These are phyloP conservation scores for Crataegus laevigata DNA, from an alignment of 306 rosid species.

Conservation along the genomic window DNA sequence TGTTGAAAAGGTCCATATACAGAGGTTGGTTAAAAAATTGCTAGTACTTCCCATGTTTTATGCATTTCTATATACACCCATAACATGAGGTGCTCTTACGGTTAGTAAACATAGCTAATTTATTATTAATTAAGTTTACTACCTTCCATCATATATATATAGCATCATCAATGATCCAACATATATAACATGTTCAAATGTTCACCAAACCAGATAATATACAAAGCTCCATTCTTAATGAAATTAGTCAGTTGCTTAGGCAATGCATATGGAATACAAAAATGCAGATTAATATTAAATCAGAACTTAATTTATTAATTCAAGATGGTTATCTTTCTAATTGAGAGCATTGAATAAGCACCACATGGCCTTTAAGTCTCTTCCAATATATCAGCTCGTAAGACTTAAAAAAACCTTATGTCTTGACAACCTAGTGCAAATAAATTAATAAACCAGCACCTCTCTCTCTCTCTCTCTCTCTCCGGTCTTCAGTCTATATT, in stretches of 20 bases:
- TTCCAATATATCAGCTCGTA: not conserved
- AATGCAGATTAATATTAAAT: not conserved
- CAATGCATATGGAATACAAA: not conserved
- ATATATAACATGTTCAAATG: not conserved
- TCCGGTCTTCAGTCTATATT: not conserved
- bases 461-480: not conserved
- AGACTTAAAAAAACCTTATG: not conserved
- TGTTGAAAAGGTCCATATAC: too few relatives aligned
- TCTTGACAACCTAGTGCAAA: not conserved
- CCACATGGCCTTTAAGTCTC: not conserved
- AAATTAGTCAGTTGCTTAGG: not conserved
- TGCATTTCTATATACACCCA: too few relatives aligned
- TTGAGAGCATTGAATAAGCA: not conserved
- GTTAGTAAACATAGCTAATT: too few relatives aligned
- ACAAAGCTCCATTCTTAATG: not conserved
- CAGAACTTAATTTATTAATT: not conserved
- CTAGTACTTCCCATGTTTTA: too few relatives aligned
- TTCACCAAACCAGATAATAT: not conserved
- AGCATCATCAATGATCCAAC: not conserved
- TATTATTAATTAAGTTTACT: too few relatives aligned
- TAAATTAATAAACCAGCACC: not conserved
- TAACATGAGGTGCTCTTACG: too few relatives aligned
- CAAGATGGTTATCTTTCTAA: not conserved
- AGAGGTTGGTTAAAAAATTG: too few relatives aligned
- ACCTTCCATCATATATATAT: too few relatives aligned